Evolutionary conservation across 345 rosid species (phyloP).

Genomic region (Mercurialis annua): DNA sequence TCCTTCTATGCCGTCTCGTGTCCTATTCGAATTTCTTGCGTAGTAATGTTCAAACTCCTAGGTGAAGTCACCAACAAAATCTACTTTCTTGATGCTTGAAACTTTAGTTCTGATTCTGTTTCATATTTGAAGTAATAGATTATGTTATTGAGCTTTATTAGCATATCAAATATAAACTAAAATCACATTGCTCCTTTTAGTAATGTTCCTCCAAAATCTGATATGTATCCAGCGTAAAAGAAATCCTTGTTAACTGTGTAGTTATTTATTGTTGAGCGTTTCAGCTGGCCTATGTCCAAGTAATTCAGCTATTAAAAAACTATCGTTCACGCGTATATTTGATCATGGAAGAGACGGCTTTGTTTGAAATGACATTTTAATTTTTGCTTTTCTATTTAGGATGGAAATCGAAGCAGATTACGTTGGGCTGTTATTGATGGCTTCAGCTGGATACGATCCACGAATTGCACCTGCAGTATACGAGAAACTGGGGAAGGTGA

Average conservation of each 20-base stretch:
- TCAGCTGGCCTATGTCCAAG: too few species aligned
- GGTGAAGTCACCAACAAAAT: not conserved
- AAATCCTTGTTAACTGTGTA: not conserved
- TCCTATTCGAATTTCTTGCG: not conserved
- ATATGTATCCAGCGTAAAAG: not conserved
- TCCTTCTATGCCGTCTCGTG: not conserved
- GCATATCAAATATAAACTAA: not conserved
- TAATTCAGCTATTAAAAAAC: too few species aligned
- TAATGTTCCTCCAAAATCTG: not conserved
- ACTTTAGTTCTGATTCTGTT: not conserved
- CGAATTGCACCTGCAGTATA: constrained; percentile 74
- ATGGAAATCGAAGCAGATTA: constrained; percentile 98
- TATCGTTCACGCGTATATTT: too few species aligned
- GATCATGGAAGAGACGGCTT: too few species aligned
- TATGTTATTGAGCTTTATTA: not conserved
- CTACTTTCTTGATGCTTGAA: constrained; percentile 1
- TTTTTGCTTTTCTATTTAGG: constrained; percentile 29
- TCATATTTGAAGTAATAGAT: too few species aligned
- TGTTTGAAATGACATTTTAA: too few species aligned
- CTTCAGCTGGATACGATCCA: constrained; percentile 92
- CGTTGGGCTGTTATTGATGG: constrained; percentile 70
- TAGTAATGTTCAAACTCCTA: not conserved
- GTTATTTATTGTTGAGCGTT: not conserved
- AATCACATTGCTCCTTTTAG: not conserved
- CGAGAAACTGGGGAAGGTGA: constrained; percentile 68